Conservation (phyloP, 208 protist species). For the Crithidia bombi region DNA sequence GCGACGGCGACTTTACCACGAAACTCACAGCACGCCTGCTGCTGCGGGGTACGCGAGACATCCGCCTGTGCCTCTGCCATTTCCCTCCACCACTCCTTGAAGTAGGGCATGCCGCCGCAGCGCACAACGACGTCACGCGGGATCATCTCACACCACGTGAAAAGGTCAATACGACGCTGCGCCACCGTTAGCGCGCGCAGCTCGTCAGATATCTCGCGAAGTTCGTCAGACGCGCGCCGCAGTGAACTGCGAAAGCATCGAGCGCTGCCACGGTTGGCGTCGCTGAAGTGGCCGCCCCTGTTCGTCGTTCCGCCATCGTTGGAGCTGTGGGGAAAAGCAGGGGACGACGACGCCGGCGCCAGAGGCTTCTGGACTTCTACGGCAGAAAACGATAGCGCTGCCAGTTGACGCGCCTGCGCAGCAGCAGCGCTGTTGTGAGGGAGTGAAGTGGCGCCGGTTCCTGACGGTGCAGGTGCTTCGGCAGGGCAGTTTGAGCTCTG, state of each 20-base stretch:
- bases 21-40: constrained; percentile 2
- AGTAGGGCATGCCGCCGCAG: constrained; percentile 5
- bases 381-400: constrained; percentile 2
- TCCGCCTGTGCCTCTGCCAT: constrained; percentile 6
- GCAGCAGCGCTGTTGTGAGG: too few species aligned
- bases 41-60: constrained; percentile 3
- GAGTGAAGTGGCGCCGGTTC: too few species aligned
- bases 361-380: neutral
- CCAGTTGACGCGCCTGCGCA: neutral
- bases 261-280: neutral
- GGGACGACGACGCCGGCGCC: neutral
- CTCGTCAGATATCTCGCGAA: constrained; percentile 14
- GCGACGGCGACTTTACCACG: constrained; percentile 1
- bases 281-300: neutral
- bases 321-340: neutral
- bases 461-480: neutral
- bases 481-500: too few species aligned
- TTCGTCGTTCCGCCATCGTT: neutral
- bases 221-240: constrained; percentile 11
- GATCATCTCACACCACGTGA: constrained; percentile 9
- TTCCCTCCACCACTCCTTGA: constrained; percentile 1
- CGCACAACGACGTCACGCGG: neutral
- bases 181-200: neutral
- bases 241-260: neutral
- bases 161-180: constrained; percentile 2